phyloP scores from a whole-genome alignment of 2,329 filamentous ascomycete genomes.

The Gnomoniopsis smithogilvyi region DNA sequence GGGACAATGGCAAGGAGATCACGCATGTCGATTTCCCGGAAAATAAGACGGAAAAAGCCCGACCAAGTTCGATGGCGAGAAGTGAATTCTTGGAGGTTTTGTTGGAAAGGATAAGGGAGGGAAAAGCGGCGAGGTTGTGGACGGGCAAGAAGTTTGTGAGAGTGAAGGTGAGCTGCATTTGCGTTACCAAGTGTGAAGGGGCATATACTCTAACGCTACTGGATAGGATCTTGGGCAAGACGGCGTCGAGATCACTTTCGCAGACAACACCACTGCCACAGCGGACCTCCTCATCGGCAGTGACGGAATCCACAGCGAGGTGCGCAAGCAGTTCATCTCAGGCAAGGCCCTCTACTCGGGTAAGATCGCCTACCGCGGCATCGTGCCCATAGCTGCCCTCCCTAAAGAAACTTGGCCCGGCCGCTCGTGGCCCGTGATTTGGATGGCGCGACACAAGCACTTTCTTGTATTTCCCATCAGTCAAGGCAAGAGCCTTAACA shows the following conservation, averaged over 20 bases:
- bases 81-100: conserved; percentile 14
- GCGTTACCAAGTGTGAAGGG: too few species aligned
- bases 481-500: conserved; percentile 14
- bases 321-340: conserved; percentile 12
- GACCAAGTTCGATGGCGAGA: conserved; percentile 10
- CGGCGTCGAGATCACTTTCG: conserved; percentile 14
- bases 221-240: conserved; percentile 20
- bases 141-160: conserved; percentile 8
- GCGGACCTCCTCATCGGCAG: conserved; percentile 18
- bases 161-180: neutral
- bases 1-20: conserved; percentile 4
- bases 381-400: conserved; percentile 25
- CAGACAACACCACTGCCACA: conserved; percentile 4
- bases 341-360: conserved; percentile 24
- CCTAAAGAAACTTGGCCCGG: conserved; percentile 13
- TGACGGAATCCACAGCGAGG: conserved; percentile 17
- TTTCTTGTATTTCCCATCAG: conserved; percentile 18
- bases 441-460: conserved; percentile 14
- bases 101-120: conserved; percentile 5
- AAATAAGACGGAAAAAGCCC: neutral
- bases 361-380: conserved; percentile 29
- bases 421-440: conserved; percentile 8
- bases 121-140: conserved; percentile 1
- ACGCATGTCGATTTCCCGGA: conserved; percentile 6
- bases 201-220: neutral